A percentile compares a stretch with the other conserved stretches of the same genome.
phyloP scores from a whole-genome alignment of 306 rosid genomes.

The Glycine tomentella region DNA sequence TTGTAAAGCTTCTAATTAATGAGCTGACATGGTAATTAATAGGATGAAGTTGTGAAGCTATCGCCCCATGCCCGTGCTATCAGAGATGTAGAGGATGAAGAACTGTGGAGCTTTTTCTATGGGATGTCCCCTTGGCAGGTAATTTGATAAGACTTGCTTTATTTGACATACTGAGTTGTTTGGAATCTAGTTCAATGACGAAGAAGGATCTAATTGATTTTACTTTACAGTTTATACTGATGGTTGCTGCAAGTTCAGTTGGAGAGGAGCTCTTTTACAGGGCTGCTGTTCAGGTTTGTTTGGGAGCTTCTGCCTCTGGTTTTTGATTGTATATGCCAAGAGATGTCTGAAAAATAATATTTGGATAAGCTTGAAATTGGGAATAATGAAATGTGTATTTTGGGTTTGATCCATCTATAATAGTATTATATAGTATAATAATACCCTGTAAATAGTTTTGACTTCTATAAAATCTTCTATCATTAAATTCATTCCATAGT shows the following conservation, averaged over 20 bases:
- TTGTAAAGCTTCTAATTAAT: slow-evolving; percentile 13
- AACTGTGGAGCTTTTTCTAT: slow-evolving; percentile 91
- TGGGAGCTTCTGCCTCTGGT: slow-evolving; percentile 20
- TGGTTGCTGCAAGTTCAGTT: slow-evolving; percentile 96
- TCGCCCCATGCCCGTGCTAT: slow-evolving; percentile 98
- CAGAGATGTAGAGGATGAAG: slow-evolving; percentile 98
- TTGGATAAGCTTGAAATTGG: background rate
- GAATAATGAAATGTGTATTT: slow-evolving; percentile 2
- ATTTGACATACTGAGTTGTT: background rate
- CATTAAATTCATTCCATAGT: background rate
- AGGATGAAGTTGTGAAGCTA: slow-evolving; percentile 97
- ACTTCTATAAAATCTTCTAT: background rate
- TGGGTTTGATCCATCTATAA: slow-evolving; percentile 10
- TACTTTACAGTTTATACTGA: slow-evolving; percentile 75
- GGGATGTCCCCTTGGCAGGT: slow-evolving; percentile 99
- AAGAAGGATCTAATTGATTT: slow-evolving; percentile 27
- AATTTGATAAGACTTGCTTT: slow-evolving; percentile 30
- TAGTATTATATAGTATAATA: background rate
- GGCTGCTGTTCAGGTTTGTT: slow-evolving; percentile 96
- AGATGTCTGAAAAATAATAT: slow-evolving; percentile 6
- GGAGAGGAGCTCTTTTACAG: slow-evolving; percentile 99
- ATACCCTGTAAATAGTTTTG: background rate
- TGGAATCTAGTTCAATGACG: slow-evolving; percentile 41
- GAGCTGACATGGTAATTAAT: slow-evolving; percentile 36
- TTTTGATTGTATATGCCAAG: slow-evolving; percentile 16